A percentile compares a stretch with the other conserved stretches of the same genome.
Conservation (phyloP, 1,139 yeast genomes). For the Saccharomyces hybrid region DNA sequence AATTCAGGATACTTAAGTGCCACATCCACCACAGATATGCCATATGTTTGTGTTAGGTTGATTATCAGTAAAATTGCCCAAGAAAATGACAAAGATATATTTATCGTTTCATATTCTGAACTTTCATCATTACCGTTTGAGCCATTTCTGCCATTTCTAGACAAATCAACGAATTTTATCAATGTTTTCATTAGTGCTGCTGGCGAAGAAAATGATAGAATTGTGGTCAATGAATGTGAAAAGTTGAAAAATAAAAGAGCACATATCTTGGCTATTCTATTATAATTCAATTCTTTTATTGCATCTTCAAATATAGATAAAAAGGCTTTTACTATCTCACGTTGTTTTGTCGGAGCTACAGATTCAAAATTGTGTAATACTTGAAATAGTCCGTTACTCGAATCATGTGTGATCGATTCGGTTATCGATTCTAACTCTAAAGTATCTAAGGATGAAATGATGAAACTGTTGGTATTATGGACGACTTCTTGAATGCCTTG, state of each 20-base stretch:
- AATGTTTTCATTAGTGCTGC: conserved; percentile 13
- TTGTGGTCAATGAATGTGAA: conserved; percentile 25
- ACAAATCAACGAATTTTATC: conserved; percentile 22
- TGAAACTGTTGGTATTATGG: conserved; percentile 21
- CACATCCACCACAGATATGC: conserved; percentile 19
- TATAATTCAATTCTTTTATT: conserved; percentile 30
- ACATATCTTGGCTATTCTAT: conserved; percentile 22
- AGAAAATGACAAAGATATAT: conserved; percentile 22
- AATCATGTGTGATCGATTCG: conserved; percentile 21
- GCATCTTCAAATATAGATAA: conserved; percentile 37
- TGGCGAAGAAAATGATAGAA: conserved; percentile 24
- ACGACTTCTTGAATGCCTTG: conserved; percentile 29
- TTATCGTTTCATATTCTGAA: conserved; percentile 21
- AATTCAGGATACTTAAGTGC: conserved; percentile 11
- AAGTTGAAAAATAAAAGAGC: conserved; percentile 24
- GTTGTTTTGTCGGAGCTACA: conserved; percentile 38
- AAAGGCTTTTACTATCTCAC: conserved; percentile 36
- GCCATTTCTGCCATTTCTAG: conserved; percentile 18
- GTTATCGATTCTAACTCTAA: conserved; percentile 50
- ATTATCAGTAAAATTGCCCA: conserved; percentile 24
- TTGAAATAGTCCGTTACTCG: conserved; percentile 35
- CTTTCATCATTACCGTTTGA: conserved; percentile 17
- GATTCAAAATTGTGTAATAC: conserved; percentile 34
- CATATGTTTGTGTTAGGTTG: conserved; percentile 18
- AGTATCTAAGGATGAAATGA: conserved; percentile 40